These are phyloP conservation scores for Emericellopsis terricola DNA, from an alignment of 495 filamentous ascomycete species.

Conservation along the genomic window DNA sequence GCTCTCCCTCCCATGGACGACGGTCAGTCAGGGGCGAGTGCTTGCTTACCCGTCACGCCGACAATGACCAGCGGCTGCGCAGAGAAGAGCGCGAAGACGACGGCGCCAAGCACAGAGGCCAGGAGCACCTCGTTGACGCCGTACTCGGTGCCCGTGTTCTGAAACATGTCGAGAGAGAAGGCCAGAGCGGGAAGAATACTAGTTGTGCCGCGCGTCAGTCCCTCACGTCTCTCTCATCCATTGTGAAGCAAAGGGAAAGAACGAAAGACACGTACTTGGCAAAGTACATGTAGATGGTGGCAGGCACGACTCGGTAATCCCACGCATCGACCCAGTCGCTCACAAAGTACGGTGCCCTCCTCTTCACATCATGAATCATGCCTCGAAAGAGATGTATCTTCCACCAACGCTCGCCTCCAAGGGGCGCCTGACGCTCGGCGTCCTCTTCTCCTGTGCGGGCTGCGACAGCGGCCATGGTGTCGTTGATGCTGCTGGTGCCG, in stretches of 20 bases:
- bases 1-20: too few relatives aligned
- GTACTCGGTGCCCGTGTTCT: slow-evolving; percentile 60
- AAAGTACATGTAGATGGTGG: slow-evolving; percentile 81
- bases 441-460: not conserved
- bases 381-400: slow-evolving; percentile 40
- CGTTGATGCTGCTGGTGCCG: not conserved
- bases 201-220: slow-evolving; percentile 6
- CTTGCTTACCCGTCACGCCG: slow-evolving; percentile 53
- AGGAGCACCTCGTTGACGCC: slow-evolving; percentile 76
- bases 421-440: slow-evolving; percentile 1
- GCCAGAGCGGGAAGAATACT: slow-evolving; percentile 71
- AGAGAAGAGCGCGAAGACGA: slow-evolving; percentile 58
- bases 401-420: slow-evolving; percentile 29
- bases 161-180: slow-evolving; percentile 73
- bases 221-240: not conserved
- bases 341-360: slow-evolving; percentile 54
- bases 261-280: slow-evolving; percentile 42
- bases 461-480: too few relatives aligned
- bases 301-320: slow-evolving; percentile 69
- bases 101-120: slow-evolving; percentile 56
- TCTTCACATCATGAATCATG: slow-evolving; percentile 57
- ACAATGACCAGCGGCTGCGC: slow-evolving; percentile 77
- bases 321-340: slow-evolving; percentile 72
- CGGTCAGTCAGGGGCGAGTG: not conserved
- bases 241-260: not conserved